Evolutionary conservation across 2,329 filamentous ascomycete genomes (phyloP).

Genomic region (Arthrobotrys conoides): DNA sequence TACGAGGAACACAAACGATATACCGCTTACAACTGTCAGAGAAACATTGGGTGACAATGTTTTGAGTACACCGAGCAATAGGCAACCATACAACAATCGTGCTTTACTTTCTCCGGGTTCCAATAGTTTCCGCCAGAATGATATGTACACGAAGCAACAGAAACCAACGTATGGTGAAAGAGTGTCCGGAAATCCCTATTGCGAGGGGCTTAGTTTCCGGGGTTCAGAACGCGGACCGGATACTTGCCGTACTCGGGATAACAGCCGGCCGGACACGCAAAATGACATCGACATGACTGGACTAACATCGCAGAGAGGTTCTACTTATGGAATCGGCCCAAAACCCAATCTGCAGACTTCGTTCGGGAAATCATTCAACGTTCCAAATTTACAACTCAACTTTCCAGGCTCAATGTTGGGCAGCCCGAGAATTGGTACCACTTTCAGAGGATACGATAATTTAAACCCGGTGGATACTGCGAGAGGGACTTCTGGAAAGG

Average conservation of each 20-base stretch:
- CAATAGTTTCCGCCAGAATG: background rate
- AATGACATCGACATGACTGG: background rate
- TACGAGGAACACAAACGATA: background rate
- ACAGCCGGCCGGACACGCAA: slow-evolving; percentile 12
- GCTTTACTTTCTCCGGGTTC: background rate
- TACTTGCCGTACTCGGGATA: slow-evolving; percentile 23
- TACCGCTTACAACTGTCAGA: background rate
- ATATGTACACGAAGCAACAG: background rate
- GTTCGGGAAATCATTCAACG: background rate
- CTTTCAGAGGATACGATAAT: slow-evolving; percentile 18
- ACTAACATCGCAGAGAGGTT: background rate
- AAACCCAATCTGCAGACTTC: background rate
- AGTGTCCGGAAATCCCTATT: background rate
- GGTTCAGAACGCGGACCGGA: background rate
- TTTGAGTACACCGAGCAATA: background rate
- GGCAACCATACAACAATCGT: background rate
- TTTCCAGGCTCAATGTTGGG: background rate
- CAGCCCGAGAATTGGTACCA: background rate
- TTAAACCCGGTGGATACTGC: slow-evolving; percentile 22
- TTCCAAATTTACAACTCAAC: slow-evolving; percentile 2
- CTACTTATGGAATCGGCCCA: background rate
- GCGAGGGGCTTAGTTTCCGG: slow-evolving; percentile 1
- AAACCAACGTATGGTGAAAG: background rate
- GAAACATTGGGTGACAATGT: slow-evolving; percentile 15
- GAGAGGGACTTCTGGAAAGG: slow-evolving; percentile 4